These are phyloP conservation scores for Dianthus caryophyllus DNA, from an alignment of 148 eudicot species.

Conservation along the genomic window DNA sequence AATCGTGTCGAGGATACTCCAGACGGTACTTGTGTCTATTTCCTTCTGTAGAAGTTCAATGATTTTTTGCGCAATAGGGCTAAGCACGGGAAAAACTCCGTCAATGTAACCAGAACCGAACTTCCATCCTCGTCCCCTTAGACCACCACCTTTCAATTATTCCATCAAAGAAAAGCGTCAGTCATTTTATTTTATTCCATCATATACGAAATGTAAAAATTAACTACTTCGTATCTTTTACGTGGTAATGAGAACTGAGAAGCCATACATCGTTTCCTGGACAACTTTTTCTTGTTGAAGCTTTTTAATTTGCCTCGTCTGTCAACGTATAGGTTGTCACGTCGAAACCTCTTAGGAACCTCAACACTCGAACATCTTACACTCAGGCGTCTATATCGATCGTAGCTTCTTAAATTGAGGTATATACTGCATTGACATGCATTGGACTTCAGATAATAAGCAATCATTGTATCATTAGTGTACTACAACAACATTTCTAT, in stretches of 20 bases:
- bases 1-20: conserved; percentile 56
- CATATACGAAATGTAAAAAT: not conserved
- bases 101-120: conserved; percentile 90
- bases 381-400: conserved; percentile 24
- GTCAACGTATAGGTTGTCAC: conserved; percentile 56
- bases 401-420: conserved; percentile 27
- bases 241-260: not conserved
- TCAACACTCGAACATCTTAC: conserved; percentile 34
- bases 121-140: conserved; percentile 85
- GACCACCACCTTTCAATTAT: conserved; percentile 62
- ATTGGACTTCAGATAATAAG: not conserved
- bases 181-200: not conserved
- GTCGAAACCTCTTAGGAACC: conserved; percentile 40
- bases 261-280: conserved; percentile 74
- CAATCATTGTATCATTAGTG: not conserved
- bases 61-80: conserved; percentile 60
- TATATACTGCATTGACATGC: conserved; percentile 14
- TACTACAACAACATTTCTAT: too few relatives aligned
- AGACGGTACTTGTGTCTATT: conserved; percentile 44
- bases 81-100: conserved; percentile 80
- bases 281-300: conserved; percentile 64
- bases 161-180: not conserved
- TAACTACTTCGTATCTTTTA: too few relatives aligned
- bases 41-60: conserved; percentile 53
- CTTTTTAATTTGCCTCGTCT: conserved; percentile 47